phyloP scores from a whole-genome alignment of 2,329 filamentous ascomycete genomes.

The Sordariomycetes sp. region DNA sequence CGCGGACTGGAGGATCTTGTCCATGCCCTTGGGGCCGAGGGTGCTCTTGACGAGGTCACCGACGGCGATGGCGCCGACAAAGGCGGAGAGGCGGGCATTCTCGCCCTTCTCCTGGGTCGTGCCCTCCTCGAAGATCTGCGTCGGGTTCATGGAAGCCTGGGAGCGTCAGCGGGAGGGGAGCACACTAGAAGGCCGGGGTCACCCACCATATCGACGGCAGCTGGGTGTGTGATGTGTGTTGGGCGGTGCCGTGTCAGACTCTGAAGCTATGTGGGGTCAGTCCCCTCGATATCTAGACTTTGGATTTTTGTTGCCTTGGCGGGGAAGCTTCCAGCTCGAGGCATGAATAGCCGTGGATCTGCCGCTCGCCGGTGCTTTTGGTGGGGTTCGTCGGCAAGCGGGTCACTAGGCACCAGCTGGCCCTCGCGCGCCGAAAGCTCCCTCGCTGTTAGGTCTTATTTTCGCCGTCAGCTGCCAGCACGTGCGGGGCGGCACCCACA shows the following conservation, averaged over 20 bases:
- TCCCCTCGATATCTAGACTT: background rate
- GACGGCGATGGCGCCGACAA: constrained; percentile 95
- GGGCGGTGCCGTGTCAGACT: background rate
- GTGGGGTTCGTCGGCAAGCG: background rate
- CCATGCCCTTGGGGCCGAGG: constrained; percentile 95
- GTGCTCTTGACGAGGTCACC: constrained; percentile 97
- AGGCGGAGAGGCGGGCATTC: constrained; percentile 96
- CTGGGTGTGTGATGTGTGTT: background rate
- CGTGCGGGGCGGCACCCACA: constrained; percentile 3
- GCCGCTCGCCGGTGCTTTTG: background rate
- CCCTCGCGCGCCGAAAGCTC: background rate
- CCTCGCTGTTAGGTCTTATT: background rate
- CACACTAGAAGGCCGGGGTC: background rate
- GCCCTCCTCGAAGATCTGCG: constrained; percentile 95
- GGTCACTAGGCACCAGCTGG: background rate
- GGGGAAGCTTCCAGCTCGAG: constrained; percentile 2
- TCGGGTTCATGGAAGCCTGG: constrained; percentile 59
- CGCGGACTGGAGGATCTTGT: constrained; percentile 95
- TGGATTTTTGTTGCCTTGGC: constrained; percentile 4
- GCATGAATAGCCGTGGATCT: background rate
- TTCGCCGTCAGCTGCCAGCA: background rate
- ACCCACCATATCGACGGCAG: constrained; percentile 1
- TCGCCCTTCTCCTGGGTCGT: constrained; percentile 97
- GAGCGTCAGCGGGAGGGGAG: background rate
- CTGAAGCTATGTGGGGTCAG: constrained; percentile 2